Evolutionary conservation across 345 rosid species (phyloP), one percentile per base, ranked within the genome.

Genomic region (Litchi chinensis): DNA sequence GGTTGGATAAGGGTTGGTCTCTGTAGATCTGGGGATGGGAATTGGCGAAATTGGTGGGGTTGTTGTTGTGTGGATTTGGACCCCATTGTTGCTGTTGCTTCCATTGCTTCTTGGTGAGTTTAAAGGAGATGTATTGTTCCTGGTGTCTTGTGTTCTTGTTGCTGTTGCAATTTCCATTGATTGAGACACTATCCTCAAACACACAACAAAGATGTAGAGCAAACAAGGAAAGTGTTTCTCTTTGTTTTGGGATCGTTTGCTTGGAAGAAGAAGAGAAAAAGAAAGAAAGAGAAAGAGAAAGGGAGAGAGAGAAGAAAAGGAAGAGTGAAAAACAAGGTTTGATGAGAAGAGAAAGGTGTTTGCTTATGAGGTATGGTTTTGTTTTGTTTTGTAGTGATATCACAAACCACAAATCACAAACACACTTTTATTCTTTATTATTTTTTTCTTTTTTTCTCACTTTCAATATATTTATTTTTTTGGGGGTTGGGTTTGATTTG

Each of bases 1-100:
- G 24, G 98, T 95, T 19, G 98, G 98, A 81, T 91, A 92, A 77
- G 98, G 98, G 83, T 88, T 95, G n/a, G 94, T 43, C 71, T 96
- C 95, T 9, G 73, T 74, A 84, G 97, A 93, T 89, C 97, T 92
- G 88, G 97, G 82, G 78, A 93, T 81, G 75, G 94, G 87, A 16
- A 83, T 80, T 65, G 92, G 91, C 11, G 89, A 76, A 44, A 82
- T 77, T 54, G 89, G 85, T 73, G 87, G 87, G 76, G 81, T 85
- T 60, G 82, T 79, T 76, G 70, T 48, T 22, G 73, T 68, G 10
- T 83, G 86, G 63, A 76, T 71, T 76, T 85, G 91, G 80, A 79
- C 78, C 56, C 88, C 89, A 73, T 82, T 80, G 85, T 72, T 48
- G 83, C 62, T 73, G 84, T 60, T 79, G 87, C 77, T 78, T 81